Base-by-base conservation (phyloP, 345 rosid species). In the Capsella bursapastoris region DNA sequence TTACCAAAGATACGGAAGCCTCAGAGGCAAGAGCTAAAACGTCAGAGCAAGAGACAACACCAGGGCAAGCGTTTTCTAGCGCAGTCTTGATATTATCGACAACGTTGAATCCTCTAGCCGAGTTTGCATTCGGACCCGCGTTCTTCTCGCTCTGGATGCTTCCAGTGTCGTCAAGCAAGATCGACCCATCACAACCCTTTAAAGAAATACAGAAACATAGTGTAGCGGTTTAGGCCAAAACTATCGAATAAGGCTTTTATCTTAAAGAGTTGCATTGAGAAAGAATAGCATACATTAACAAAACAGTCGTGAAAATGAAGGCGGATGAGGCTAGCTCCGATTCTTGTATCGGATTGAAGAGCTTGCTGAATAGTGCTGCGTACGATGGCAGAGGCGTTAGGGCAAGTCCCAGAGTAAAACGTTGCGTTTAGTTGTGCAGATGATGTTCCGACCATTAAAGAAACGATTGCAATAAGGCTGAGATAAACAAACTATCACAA, bases 261-360 rank as follows among this genome's bases (percentile, higher is more conserved):
- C 18, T 8, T 7, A 34, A 9, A 29, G 51, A 62, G 35, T 7
- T 61, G 2, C 7, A 43, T 3, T 3, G 32, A 38, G 16, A 59
- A 57, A 60, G 6, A 60, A 12, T 38, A 12, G 49, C 22, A 5
- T 83, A 89, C 96, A 66, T 90, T 27, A 37, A 92, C 93, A 48
- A 92, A 92, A 72, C 97, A 90, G 63, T 90, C 97, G 45, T 92
- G 97, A 78, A 92, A 90, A 74, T 90, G 96, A 72, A 92, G 90
- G 28, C 96, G 90, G 73, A 82, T 80, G 9, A 92, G 92, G 76
- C 91, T 92, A 43, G 96, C 97, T 10, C 82, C 88, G 25, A 90
- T 85, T 52, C 96, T 85, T 9, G 84, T 13, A 57, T 90, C 97
- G 4, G 86, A 81, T 27, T 81, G 84, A 35, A 82, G 51, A 47